These are phyloP conservation scores for Suhomyces emberorum DNA, from an alignment of 805 yeast genomes.

Conservation along the genomic window DNA sequence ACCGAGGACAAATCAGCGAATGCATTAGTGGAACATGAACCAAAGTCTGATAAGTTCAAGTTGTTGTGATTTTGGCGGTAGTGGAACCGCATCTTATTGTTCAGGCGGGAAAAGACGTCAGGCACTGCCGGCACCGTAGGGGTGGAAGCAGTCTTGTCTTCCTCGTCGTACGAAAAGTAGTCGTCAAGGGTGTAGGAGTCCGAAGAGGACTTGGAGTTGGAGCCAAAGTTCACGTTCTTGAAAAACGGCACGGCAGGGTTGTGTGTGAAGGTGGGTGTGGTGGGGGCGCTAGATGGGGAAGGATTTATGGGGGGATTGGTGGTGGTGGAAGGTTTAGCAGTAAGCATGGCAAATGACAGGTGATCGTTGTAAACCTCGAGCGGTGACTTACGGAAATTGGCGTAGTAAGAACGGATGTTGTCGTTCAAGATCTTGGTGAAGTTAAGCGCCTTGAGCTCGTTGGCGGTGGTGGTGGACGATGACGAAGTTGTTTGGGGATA, in stretches of 20 bases:
- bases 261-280: conserved; percentile 8
- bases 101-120: conserved; percentile 2
- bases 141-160: background rate
- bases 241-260: conserved; percentile 29
- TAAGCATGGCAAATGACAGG: conserved; percentile 30
- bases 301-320: conserved; percentile 3
- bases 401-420: conserved; percentile 32
- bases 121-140: background rate
- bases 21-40: conserved; percentile 2
- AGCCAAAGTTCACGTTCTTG: conserved; percentile 34
- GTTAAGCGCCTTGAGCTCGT: conserved; percentile 19
- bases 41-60: conserved; percentile 26
- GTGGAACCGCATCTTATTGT: conserved; percentile 33
- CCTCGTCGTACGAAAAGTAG: conserved; percentile 33
- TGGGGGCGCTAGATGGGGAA: conserved; percentile 5
- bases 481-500: background rate
- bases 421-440: conserved; percentile 39
- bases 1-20: background rate
- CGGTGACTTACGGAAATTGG: conserved; percentile 24
- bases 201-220: conserved; percentile 20
- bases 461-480: background rate
- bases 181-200: conserved; percentile 25
- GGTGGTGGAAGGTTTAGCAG: conserved; percentile 5
- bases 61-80: conserved; percentile 34
- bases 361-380: conserved; percentile 32